Evolutionary conservation across 2,329 filamentous ascomycete species (phyloP).

Genomic region (Ceratocystis cacaofunesta): DNA sequence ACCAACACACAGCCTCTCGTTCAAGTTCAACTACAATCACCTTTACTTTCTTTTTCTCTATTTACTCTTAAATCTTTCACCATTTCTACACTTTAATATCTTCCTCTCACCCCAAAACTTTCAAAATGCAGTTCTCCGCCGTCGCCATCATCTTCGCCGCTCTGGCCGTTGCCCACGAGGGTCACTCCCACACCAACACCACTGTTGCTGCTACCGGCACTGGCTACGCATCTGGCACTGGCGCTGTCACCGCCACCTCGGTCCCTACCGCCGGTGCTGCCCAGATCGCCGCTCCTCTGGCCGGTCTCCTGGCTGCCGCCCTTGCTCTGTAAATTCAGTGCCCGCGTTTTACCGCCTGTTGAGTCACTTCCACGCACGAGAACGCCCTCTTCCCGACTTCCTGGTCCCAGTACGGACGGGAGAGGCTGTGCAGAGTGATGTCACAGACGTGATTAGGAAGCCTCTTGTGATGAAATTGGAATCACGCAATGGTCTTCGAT

Average conservation of each 20-base stretch:
- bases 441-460: not conserved
- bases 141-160: conserved; percentile 16
- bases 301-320: conserved; percentile 16
- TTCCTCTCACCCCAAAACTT: not conserved
- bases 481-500: not conserved
- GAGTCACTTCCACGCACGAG: too few relatives aligned
- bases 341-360: not conserved
- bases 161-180: conserved; percentile 7
- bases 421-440: not conserved
- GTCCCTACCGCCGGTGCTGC: conserved; percentile 17
- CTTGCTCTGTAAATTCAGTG: conserved; percentile 16
- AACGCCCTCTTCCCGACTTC: not conserved
- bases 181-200: conserved; percentile 5
- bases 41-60: conserved; percentile 10
- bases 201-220: conserved; percentile 14
- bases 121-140: conserved; percentile 17
- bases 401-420: conserved; percentile 2
- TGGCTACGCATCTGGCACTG: conserved; percentile 15
- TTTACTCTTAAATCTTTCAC: conserved; percentile 10
- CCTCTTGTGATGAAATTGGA: not conserved
- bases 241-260: conserved; percentile 11
- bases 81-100: conserved; percentile 17
- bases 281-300: conserved; percentile 16
- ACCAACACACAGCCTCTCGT: conserved; percentile 16
- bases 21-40: conserved; percentile 17